A percentile compares a stretch with the other conserved stretches of the same genome.
Evolutionary conservation across 441 rosid genomes (phyloP).

Genomic region (Pelargonium myrrhifolium): DNA sequence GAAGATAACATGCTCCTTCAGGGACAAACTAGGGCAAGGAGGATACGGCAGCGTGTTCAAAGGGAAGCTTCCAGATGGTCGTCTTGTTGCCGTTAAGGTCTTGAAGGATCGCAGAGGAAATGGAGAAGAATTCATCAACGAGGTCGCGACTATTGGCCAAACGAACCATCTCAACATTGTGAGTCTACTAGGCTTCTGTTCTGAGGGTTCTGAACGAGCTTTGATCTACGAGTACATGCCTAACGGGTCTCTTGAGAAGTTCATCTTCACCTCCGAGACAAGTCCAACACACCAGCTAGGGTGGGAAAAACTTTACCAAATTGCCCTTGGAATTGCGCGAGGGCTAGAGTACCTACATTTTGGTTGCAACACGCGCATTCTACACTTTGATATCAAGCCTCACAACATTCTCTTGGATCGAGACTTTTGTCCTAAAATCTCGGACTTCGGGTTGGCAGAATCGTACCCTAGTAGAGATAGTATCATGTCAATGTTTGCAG

Average conservation of each 20-base stretch:
- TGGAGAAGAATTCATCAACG: conserved; percentile 30
- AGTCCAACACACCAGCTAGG: conserved; percentile 16
- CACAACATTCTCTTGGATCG: conserved; percentile 7
- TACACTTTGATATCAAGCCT: conserved; percentile 40
- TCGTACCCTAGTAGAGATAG: conserved; percentile 1
- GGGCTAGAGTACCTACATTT: conserved; percentile 35
- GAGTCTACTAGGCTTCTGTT: conserved; percentile 29
- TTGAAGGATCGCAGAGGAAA: conserved; percentile 19
- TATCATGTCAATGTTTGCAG: neutral
- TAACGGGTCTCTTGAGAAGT: conserved; percentile 35
- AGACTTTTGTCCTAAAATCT: conserved; percentile 17
- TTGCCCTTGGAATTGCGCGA: conserved; percentile 36
- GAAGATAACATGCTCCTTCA: conserved; percentile 12
- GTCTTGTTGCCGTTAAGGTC: conserved; percentile 38
- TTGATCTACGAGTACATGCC: conserved; percentile 30
- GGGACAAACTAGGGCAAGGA: conserved; percentile 35
- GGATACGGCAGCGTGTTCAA: conserved; percentile 40
- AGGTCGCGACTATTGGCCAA: conserved; percentile 26
- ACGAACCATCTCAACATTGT: conserved; percentile 31
- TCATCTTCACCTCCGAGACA: conserved; percentile 18
- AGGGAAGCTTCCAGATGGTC: conserved; percentile 27
- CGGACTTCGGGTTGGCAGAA: conserved; percentile 18
- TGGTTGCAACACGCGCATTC: conserved; percentile 28
- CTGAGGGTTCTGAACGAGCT: conserved; percentile 19
- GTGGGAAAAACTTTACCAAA: conserved; percentile 33